phyloP scores from a whole-genome alignment of 352 stramenopile genomes.

The Pythium plurisporium region DNA sequence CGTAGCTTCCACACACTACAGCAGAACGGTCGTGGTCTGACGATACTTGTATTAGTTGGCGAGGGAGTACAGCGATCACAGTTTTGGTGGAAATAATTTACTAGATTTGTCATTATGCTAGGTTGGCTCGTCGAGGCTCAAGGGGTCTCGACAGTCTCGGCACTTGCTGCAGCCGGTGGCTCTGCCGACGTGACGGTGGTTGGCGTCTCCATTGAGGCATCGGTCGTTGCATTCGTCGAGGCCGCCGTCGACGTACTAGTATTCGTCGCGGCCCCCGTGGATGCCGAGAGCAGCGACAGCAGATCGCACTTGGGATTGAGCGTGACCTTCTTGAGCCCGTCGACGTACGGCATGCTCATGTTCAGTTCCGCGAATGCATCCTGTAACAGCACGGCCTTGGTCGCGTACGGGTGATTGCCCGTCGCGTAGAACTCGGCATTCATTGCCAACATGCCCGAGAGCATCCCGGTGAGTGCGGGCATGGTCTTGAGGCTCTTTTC shows the following conservation, averaged over 20 bases:
- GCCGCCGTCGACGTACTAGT: neutral
- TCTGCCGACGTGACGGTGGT: too few species aligned
- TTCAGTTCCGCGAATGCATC: constrained; percentile 24
- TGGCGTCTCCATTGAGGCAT: too few species aligned
- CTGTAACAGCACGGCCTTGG: constrained; percentile 15
- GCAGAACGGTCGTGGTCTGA: too few species aligned
- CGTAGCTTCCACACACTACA: too few species aligned
- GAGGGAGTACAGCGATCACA: too few species aligned
- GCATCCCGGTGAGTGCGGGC: constrained; percentile 4
- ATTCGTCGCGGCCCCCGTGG: too few species aligned
- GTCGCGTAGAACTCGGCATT: constrained; percentile 23
- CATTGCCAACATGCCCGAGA: neutral
- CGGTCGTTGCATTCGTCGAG: neutral
- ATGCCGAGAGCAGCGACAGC: constrained; percentile 4
- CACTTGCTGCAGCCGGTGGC: too few species aligned
- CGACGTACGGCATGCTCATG: constrained; percentile 28
- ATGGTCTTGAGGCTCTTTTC: neutral
- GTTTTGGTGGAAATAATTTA: too few species aligned
- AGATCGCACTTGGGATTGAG: constrained; percentile 27
- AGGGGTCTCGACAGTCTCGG: too few species aligned
- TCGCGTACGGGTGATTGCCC: constrained; percentile 23
- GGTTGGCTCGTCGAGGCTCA: too few species aligned
- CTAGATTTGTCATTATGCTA: too few species aligned
- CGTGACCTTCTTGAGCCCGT: constrained; percentile 19
- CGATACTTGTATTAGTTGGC: too few species aligned